A percentile compares a stretch with the other conserved stretches of the same genome.
Conservation (phyloP, 208 protist species). For the Leishmania tropica region DNA sequence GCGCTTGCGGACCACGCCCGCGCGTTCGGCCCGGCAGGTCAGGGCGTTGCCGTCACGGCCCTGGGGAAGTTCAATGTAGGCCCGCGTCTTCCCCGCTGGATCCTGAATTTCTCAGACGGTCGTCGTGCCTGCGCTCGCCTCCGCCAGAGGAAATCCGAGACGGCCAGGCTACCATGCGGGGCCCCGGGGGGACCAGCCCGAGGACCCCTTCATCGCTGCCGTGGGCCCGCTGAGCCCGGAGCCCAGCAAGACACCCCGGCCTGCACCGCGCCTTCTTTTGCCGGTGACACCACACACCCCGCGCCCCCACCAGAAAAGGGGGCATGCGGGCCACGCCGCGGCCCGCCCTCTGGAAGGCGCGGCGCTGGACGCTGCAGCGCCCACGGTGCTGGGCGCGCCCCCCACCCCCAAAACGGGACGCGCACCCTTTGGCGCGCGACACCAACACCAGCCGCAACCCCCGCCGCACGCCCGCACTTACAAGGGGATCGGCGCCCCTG, state of each 20-base stretch:
- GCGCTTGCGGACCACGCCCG: background rate
- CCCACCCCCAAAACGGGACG: no score
- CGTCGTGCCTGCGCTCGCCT: background rate
- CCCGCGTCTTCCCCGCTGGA: background rate
- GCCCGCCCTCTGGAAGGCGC: background rate
- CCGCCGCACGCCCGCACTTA: background rate
- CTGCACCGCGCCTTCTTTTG: background rate
- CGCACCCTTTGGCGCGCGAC: background rate
- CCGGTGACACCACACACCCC: background rate
- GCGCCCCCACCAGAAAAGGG: background rate
- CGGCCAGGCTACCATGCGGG: background rate
- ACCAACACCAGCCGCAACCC: background rate
- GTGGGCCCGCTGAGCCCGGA: background rate
- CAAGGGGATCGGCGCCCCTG: background rate
- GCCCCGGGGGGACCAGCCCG: background rate
- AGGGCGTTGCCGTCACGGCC: background rate
- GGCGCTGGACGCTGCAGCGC: background rate
- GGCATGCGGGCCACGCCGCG: background rate
- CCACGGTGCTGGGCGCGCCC: background rate
- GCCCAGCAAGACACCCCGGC: background rate
- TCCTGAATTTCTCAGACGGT: background rate
- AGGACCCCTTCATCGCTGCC: background rate
- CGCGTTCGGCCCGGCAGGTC: background rate
- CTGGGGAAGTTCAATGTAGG: background rate
- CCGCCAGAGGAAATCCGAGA: background rate